Conservation (phyloP, 768 basidiomycete species). For the Pisolithus marmoratus region DNA sequence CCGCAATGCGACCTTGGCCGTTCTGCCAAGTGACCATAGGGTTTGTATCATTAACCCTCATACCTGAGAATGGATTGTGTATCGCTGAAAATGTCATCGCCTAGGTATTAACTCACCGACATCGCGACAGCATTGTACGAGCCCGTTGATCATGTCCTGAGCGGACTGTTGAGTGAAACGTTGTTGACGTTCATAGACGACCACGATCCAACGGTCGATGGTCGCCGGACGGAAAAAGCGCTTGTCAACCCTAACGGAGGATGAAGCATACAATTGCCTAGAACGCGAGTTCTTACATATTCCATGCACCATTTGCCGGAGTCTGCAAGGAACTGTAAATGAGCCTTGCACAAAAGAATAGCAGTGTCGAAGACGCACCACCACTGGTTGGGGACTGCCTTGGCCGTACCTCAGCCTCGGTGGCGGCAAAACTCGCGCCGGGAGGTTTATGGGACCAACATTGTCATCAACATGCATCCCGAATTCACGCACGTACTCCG, state of each 20-base stretch:
- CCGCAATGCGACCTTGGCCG: constrained; percentile 48
- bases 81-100: neutral
- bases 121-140: constrained; percentile 42
- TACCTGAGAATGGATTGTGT: constrained; percentile 39
- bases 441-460: constrained; percentile 47
- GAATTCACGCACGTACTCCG: constrained; percentile 69
- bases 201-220: constrained; percentile 57
- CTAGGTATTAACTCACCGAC: constrained; percentile 49
- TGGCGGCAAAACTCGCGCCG: constrained; percentile 57
- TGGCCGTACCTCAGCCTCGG: constrained; percentile 64
- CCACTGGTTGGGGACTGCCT: constrained; percentile 48
- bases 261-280: constrained; percentile 4
- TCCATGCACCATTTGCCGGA: constrained; percentile 71
- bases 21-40: constrained; percentile 51
- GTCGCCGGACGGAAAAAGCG: constrained; percentile 52
- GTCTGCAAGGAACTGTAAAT: constrained; percentile 28
- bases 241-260: constrained; percentile 55
- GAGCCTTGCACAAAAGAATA: neutral
- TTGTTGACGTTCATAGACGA: constrained; percentile 57
- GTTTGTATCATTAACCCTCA: constrained; percentile 41
- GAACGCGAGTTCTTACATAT: constrained; percentile 45
- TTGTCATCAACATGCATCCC: constrained; percentile 56
- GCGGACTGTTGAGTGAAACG: constrained; percentile 50
- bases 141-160: constrained; percentile 48
- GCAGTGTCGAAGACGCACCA: constrained; percentile 37